Conservation (phyloP, 1,284 basidiomycete species). For the Mycosarcoma mackinlayi region DNA sequence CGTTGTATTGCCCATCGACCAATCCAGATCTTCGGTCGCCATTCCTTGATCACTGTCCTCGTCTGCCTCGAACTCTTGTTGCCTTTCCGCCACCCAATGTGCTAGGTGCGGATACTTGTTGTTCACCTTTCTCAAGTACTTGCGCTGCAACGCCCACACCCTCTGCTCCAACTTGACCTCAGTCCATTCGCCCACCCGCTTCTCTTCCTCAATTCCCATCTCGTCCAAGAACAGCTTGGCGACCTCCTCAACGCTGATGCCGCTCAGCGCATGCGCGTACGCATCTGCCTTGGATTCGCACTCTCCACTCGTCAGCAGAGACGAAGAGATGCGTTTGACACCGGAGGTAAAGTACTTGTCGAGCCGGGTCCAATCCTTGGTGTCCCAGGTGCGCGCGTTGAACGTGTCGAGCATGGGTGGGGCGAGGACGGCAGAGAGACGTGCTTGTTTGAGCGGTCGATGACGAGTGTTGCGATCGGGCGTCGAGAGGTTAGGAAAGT, state of each 20-base stretch:
- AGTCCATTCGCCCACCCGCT: slow-evolving; percentile 22
- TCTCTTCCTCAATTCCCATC: slow-evolving; percentile 2
- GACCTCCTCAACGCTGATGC: slow-evolving; percentile 3
- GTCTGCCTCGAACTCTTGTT: not conserved
- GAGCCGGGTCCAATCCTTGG: slow-evolving; percentile 34
- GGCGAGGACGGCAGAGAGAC: slow-evolving; percentile 13
- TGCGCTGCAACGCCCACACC: slow-evolving; percentile 35
- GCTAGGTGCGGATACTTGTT: slow-evolving; percentile 23
- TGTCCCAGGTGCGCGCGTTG: slow-evolving; percentile 27
- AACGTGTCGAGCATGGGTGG: slow-evolving; percentile 11
- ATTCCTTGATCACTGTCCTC: slow-evolving; percentile 9
- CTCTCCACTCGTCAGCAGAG: slow-evolving; percentile 1
- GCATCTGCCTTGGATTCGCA: slow-evolving; percentile 1
- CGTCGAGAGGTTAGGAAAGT: slow-evolving; percentile 14
- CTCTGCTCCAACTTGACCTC: slow-evolving; percentile 21
- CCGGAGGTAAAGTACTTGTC: slow-evolving; percentile 42
- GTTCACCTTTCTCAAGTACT: slow-evolving; percentile 35
- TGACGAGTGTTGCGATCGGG: slow-evolving; percentile 10
- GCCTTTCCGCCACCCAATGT: no score
- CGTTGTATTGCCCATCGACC: slow-evolving; percentile 21
- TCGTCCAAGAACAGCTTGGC: slow-evolving; percentile 22
- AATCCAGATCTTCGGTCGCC: slow-evolving; percentile 40
- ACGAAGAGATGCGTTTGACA: slow-evolving; percentile 20
- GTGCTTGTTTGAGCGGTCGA: slow-evolving; percentile 9
- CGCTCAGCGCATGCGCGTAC: slow-evolving; percentile 23